phyloP scores from a whole-genome alignment of 352 stramenopile species.

The Globisporangium cystogenes region DNA sequence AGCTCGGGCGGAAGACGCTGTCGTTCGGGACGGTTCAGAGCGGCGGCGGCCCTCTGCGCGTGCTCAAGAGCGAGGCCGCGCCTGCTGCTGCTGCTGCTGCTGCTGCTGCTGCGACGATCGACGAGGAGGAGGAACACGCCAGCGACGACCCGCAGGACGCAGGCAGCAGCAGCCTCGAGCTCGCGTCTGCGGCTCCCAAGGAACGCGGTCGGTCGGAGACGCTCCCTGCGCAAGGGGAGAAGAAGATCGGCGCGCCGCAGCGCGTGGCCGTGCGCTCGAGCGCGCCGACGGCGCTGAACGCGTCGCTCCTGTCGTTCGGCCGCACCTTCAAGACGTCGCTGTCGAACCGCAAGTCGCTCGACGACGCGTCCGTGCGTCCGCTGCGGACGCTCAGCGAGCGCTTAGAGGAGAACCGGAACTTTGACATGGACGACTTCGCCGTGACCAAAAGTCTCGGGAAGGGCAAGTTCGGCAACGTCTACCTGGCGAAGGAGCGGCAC shows the following conservation, averaged over 20 bases:
- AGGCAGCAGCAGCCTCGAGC: neutral
- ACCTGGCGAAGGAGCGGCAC: slow-evolving; percentile 67
- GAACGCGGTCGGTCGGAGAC: slow-evolving; percentile 4
- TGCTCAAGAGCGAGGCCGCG: slow-evolving; percentile 11
- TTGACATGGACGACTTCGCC: slow-evolving; percentile 70
- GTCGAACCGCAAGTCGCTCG: slow-evolving; percentile 35
- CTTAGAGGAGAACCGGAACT: slow-evolving; percentile 48
- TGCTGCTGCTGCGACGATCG: slow-evolving; percentile 2
- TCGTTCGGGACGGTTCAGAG: slow-evolving; percentile 23
- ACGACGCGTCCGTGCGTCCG: slow-evolving; percentile 23
- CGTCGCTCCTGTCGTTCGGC: slow-evolving; percentile 13
- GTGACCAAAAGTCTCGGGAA: slow-evolving; percentile 78
- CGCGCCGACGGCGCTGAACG: slow-evolving; percentile 8
- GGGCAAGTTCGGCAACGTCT: slow-evolving; percentile 86
- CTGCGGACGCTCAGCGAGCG: slow-evolving; percentile 38
- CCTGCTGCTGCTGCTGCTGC: neutral
- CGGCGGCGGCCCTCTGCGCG: slow-evolving; percentile 16
- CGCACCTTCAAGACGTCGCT: slow-evolving; percentile 15
- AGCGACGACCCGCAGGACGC: slow-evolving; percentile 1
- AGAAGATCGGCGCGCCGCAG: slow-evolving; percentile 21
- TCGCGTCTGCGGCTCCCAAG: neutral
- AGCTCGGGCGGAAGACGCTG: slow-evolving; percentile 19
- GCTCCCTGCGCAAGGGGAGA: slow-evolving; percentile 2
- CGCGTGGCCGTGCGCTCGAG: slow-evolving; percentile 28
- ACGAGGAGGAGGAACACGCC: slow-evolving; percentile 21